phyloP scores from a whole-genome alignment of 176 grass and related monocot genomes.

The Rhipidocladum racemiflorum region DNA sequence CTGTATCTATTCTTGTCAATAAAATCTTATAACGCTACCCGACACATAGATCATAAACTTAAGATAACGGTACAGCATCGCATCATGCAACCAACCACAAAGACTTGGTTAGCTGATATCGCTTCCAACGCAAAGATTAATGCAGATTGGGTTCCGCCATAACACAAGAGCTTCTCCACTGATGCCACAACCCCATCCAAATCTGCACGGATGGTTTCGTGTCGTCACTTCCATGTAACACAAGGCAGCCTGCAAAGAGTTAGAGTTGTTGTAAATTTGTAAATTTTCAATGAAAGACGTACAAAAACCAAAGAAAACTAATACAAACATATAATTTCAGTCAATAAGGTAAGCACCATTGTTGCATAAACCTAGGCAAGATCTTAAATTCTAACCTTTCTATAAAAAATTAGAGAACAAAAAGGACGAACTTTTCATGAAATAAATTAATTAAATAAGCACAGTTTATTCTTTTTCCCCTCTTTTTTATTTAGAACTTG shows the following conservation, averaged over 20 bases:
- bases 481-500: background rate
- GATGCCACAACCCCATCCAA: conserved; percentile 6
- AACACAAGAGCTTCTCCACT: conserved; percentile 14
- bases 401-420: background rate
- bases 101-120: conserved; percentile 58
- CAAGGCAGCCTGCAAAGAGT: conserved; percentile 42
- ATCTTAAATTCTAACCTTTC: background rate
- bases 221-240: conserved; percentile 32
- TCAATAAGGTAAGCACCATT: background rate
- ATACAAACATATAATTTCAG: background rate
- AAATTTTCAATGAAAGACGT: background rate
- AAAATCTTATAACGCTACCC: background rate
- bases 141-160: conserved; percentile 23
- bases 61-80: conserved; percentile 47
- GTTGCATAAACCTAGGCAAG: background rate
- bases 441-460: background rate
- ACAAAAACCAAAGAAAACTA: background rate
- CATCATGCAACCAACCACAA: conserved; percentile 45
- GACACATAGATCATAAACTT: conserved; percentile 15
- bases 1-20: background rate
- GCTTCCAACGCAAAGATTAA: conserved; percentile 47
- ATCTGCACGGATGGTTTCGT: background rate
- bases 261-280: background rate
- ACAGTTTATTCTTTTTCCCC: background rate
- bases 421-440: background rate